These are phyloP conservation scores for Flammula alnicola DNA, from an alignment of 1,284 basidiomycete genomes.

Conservation along the genomic window DNA sequence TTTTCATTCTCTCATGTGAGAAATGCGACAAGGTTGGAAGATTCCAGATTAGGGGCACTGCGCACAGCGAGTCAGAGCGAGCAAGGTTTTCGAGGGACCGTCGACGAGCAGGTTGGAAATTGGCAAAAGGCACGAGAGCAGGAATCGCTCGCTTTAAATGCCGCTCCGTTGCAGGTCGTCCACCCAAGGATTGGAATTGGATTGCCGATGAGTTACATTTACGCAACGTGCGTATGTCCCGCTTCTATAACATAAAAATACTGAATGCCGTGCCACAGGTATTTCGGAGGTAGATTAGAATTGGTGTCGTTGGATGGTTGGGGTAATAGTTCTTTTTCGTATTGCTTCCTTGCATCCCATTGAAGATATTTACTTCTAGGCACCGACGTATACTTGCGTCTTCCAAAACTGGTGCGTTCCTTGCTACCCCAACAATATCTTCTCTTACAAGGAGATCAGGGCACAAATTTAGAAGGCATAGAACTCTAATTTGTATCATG, in stretches of 20 bases:
- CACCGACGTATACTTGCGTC: slow-evolving; percentile 79
- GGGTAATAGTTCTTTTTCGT: slow-evolving; percentile 50
- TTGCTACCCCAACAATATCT: background rate
- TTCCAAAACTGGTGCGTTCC: slow-evolving; percentile 79
- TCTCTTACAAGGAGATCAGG: slow-evolving; percentile 45
- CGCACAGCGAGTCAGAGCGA: slow-evolving; percentile 64
- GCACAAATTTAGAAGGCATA: slow-evolving; percentile 83
- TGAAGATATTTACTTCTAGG: slow-evolving; percentile 43
- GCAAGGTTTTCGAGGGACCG: slow-evolving; percentile 72
- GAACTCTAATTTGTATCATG: slow-evolving; percentile 53
- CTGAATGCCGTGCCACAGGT: slow-evolving; percentile 42
- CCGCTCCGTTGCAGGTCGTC: slow-evolving; percentile 46
- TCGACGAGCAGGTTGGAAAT: slow-evolving; percentile 70
- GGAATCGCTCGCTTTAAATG: slow-evolving; percentile 11
- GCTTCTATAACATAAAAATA: background rate
- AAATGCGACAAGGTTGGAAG: slow-evolving; percentile 71
- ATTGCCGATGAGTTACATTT: slow-evolving; percentile 85
- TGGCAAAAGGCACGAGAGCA: slow-evolving; percentile 42
- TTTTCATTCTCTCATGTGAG: slow-evolving; percentile 84
- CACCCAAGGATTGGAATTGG: slow-evolving; percentile 78
- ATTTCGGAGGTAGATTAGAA: slow-evolving; percentile 83
- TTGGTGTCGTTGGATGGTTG: slow-evolving; percentile 85
- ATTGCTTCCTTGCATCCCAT: background rate
- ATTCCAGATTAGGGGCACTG: slow-evolving; percentile 72
- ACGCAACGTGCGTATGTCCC: slow-evolving; percentile 65